phyloP scores from a whole-genome alignment of 2,329 filamentous ascomycete species.

The Neonectria magnoliae region DNA sequence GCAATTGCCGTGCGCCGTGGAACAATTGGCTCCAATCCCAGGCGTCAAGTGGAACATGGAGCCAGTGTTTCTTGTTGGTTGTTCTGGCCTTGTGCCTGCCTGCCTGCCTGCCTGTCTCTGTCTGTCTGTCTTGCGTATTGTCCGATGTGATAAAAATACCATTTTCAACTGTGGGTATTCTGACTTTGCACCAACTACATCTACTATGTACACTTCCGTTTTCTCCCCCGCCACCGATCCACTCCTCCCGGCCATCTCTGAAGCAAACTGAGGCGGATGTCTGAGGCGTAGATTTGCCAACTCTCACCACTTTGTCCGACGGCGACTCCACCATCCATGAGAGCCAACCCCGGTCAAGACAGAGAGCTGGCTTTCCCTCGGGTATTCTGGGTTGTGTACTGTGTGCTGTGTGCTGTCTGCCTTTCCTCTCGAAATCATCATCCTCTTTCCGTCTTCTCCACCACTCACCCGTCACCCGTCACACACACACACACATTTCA shows the following conservation, averaged over 20 bases:
- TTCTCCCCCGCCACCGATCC: constrained; percentile 23
- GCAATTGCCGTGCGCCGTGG: neutral
- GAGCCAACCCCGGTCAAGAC: neutral
- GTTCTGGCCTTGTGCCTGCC: no score
- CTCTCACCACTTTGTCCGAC: constrained; percentile 8
- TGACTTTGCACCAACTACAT: neutral
- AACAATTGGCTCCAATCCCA: neutral
- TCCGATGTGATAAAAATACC: neutral
- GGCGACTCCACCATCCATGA: constrained; percentile 7
- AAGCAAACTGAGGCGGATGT: neutral
- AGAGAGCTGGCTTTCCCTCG: neutral
- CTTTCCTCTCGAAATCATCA: constrained; percentile 6
- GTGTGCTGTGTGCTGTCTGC: neutral
- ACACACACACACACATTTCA: neutral
- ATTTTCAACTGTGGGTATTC: neutral
- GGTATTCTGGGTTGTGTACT: neutral
- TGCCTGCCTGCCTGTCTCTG: no score
- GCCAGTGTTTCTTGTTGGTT: neutral
- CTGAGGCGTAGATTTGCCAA: neutral
- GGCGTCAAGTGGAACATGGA: neutral
- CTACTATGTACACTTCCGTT: neutral
- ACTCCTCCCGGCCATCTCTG: constrained; percentile 21
- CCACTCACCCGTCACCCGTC: neutral
- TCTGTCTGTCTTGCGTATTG: neutral
- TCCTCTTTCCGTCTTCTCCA: neutral